Evolutionary conservation across 805 yeast species (phyloP), one percentile per base, ranked within the genome.

Genomic region (Saccharomycopsis sp.): DNA sequence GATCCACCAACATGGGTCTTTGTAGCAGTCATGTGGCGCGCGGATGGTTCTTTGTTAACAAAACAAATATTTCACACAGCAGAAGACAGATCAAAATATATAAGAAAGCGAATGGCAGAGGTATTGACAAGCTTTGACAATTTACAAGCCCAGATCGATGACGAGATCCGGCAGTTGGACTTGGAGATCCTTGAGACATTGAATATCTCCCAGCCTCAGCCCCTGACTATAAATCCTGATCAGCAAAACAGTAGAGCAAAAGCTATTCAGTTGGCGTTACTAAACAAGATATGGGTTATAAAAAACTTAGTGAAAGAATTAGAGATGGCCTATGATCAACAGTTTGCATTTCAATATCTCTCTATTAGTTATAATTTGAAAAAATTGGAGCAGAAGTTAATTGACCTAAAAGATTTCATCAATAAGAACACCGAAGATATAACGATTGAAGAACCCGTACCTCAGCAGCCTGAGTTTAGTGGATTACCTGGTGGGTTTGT

Each of bases 201-300:
- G n/a, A n/a, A n/a, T n/a, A n/a, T n/a, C n/a, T n/a, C n/a, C n/a
- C n/a, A n/a, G n/a, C n/a, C n/a, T n/a, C n/a, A n/a, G n/a, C n/a
- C n/a, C n/a, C n/a, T n/a, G n/a, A n/a, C n/a, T n/a, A n/a, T n/a
- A n/a, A n/a, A n/a, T n/a, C n/a, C n/a, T n/a, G n/a, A n/a, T n/a
- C n/a, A 21, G 20, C 38, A 34, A 21, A 17, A 17, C 13, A 23
- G 20, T 16, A 19, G 4, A 13, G 38, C 42, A 14, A 39, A 39
- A 29, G 38, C 42, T 11, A n/a, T 29, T 9, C 40, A 41, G 26
- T 29, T 45, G n/a, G 31, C 20, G 14, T n/a, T 45, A 7, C 29
- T 48, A 19, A 45, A 48, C 26, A 45, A 41, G 34, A 45, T 48
- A 19, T 48, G 52, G 52, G 48, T 48, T 2, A 42, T 48, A 13